These are phyloP conservation scores for Aspergillus luchuensis DNA, from an alignment of 2,329 filamentous ascomycete genomes.

Conservation along the genomic window DNA sequence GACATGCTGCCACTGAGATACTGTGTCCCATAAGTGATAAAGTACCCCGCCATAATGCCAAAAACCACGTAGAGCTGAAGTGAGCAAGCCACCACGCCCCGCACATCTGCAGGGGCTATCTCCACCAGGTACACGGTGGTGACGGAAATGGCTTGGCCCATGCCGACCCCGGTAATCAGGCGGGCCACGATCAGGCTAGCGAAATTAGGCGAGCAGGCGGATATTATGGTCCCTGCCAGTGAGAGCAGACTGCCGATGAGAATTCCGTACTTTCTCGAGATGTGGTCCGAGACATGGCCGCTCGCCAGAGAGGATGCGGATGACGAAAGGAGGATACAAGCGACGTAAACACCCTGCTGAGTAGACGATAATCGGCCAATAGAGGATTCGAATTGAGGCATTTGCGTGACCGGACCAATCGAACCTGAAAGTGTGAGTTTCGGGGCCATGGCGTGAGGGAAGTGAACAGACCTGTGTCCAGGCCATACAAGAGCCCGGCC, in stretches of 20 bases:
- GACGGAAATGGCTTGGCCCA: conserved; percentile 19
- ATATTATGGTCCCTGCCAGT: conserved; percentile 15
- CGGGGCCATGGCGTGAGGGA: neutral
- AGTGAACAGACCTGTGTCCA: conserved; percentile 16
- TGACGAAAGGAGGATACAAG: conserved; percentile 17
- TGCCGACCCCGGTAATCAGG: conserved; percentile 15
- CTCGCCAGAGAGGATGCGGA: conserved; percentile 15
- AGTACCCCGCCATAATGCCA: conserved; percentile 19
- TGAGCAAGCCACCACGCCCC: conserved; percentile 17
- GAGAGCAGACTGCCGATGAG: conserved; percentile 14
- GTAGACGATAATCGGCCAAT: conserved; percentile 17
- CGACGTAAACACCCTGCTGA: conserved; percentile 19
- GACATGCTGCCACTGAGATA: conserved; percentile 11
- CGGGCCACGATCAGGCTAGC: conserved; percentile 16
- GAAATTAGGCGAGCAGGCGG: conserved; percentile 15
- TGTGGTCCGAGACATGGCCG: conserved; percentile 18
- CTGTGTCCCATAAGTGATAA: conserved; percentile 15
- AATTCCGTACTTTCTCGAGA: conserved; percentile 18
- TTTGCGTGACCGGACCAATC: conserved; percentile 19
- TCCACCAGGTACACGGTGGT: conserved; percentile 20
- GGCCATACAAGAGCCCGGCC: conserved; percentile 17
- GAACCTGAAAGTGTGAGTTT: conserved; percentile 11
- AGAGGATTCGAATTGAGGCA: conserved; percentile 15
- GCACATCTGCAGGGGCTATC: conserved; percentile 13
- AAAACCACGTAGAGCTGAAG: conserved; percentile 18